Evolutionary conservation across 495 filamentous ascomycete genomes (phyloP).

Genomic region (Aspergillus cristatus): DNA sequence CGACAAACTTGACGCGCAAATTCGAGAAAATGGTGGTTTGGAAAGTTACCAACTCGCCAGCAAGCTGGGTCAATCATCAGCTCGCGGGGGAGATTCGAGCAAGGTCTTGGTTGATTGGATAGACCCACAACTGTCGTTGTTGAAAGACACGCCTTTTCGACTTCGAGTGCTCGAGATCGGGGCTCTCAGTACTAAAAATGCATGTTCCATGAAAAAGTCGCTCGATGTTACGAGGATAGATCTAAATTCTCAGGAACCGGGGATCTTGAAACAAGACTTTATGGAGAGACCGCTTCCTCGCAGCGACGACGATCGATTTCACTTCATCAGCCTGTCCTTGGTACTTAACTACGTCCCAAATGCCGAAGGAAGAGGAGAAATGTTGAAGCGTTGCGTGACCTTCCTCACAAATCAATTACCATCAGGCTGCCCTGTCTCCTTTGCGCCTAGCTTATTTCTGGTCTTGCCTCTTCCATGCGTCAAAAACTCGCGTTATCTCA

Average conservation of each 20-base stretch:
- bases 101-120: slow-evolving; percentile 84
- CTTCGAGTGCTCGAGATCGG: slow-evolving; percentile 80
- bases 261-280: slow-evolving; percentile 84
- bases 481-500: slow-evolving; percentile 84
- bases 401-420: slow-evolving; percentile 55
- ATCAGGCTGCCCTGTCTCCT: slow-evolving; percentile 13
- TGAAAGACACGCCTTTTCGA: slow-evolving; percentile 17
- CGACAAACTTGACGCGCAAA: slow-evolving; percentile 47
- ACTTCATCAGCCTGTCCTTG: slow-evolving; percentile 86
- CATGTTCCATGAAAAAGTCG: slow-evolving; percentile 58
- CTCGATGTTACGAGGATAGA: slow-evolving; percentile 84
- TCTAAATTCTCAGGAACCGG: slow-evolving; percentile 71
- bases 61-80: slow-evolving; percentile 70
- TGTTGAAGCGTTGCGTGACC: slow-evolving; percentile 60
- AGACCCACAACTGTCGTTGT: slow-evolving; percentile 27
- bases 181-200: slow-evolving; percentile 75
- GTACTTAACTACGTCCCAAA: slow-evolving; percentile 92
- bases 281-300: slow-evolving; percentile 75
- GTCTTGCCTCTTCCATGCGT: slow-evolving; percentile 87
- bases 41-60: slow-evolving; percentile 83
- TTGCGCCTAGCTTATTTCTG: slow-evolving; percentile 74
- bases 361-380: slow-evolving; percentile 65
- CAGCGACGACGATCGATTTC: slow-evolving; percentile 55
- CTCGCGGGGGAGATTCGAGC: slow-evolving; percentile 87
- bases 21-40: slow-evolving; percentile 66